Conservation (phyloP, 176 grass and related monocot species). For the Dactylis glomerata region DNA sequence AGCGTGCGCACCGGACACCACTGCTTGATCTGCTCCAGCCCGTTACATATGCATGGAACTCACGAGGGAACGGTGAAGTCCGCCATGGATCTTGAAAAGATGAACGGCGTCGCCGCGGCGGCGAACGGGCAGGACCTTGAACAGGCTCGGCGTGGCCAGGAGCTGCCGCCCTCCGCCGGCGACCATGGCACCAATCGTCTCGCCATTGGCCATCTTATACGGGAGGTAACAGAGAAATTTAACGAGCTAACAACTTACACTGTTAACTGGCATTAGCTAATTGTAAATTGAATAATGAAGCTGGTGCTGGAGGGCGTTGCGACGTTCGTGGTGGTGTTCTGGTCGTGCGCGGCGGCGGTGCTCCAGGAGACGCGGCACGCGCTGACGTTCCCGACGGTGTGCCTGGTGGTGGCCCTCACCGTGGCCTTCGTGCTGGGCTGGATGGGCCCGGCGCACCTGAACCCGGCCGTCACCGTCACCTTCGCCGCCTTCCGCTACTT, state of each 20-base stretch:
- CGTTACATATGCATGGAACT: background rate
- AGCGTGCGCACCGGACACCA: background rate
- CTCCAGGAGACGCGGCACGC: conserved; percentile 49
- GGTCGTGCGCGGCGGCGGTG: conserved; percentile 40
- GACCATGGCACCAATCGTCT: conserved; percentile 16
- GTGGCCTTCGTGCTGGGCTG: conserved; percentile 50
- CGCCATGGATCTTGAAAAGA: background rate
- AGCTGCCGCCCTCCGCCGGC: background rate
- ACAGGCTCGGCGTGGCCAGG: background rate
- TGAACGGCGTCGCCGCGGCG: background rate
- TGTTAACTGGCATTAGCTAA: background rate
- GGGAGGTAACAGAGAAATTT: conserved; percentile 9
- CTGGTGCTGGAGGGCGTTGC: conserved; percentile 25
- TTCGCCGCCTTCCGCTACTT: conserved; percentile 47
- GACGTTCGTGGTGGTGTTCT: conserved; percentile 47
- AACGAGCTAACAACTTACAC: background rate
- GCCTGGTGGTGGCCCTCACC: conserved; percentile 35
- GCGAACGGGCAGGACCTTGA: background rate
- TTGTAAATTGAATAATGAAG: background rate
- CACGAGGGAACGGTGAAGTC: background rate
- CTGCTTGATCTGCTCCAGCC: background rate
- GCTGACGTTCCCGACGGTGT: conserved; percentile 36
- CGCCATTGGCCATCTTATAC: conserved; percentile 6
- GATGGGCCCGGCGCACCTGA: conserved; percentile 52
- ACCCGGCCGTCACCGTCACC: conserved; percentile 59